A percentile compares a stretch with the other conserved stretches of the same genome.
phyloP scores from a whole-genome alignment of 371 early-diverging fungal genomes.

The Apophysomyces elegans region DNA sequence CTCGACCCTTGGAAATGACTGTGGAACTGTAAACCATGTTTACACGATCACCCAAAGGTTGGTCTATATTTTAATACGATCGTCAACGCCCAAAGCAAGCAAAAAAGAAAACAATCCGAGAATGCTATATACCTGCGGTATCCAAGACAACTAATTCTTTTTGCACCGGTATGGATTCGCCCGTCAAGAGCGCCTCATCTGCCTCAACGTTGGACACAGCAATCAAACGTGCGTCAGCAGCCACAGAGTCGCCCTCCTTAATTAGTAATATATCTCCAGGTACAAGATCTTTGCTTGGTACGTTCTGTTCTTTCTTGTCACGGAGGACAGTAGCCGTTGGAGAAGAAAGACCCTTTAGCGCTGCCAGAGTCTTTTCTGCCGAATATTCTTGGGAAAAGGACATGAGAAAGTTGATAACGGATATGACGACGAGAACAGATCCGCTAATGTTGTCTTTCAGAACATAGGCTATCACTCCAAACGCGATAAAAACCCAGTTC shows the following conservation, averaged over 20 bases:
- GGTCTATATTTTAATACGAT: conserved; percentile 37
- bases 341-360: conserved; percentile 79
- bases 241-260: conserved; percentile 87
- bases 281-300: conserved; percentile 77
- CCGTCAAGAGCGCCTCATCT: conserved; percentile 88
- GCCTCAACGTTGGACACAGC: conserved; percentile 81
- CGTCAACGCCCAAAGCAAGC: neutral
- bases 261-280: conserved; percentile 88
- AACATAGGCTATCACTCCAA: conserved; percentile 60
- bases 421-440: conserved; percentile 72
- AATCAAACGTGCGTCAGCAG: conserved; percentile 87
- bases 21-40: conserved; percentile 79
- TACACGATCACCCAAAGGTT: conserved; percentile 75
- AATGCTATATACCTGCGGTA: conserved; percentile 25
- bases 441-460: conserved; percentile 68
- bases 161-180: conserved; percentile 78
- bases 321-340: conserved; percentile 82
- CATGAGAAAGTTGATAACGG: conserved; percentile 77
- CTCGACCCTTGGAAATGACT: conserved; percentile 74
- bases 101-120: neutral
- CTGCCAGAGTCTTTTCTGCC: conserved; percentile 89
- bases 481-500: conserved; percentile 80
- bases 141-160: conserved; percentile 54
- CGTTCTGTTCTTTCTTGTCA: conserved; percentile 64
- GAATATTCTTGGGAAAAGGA: conserved; percentile 90